Evolutionary conservation across 495 filamentous ascomycete species (phyloP).

Genomic region (Neurospora sp.): DNA sequence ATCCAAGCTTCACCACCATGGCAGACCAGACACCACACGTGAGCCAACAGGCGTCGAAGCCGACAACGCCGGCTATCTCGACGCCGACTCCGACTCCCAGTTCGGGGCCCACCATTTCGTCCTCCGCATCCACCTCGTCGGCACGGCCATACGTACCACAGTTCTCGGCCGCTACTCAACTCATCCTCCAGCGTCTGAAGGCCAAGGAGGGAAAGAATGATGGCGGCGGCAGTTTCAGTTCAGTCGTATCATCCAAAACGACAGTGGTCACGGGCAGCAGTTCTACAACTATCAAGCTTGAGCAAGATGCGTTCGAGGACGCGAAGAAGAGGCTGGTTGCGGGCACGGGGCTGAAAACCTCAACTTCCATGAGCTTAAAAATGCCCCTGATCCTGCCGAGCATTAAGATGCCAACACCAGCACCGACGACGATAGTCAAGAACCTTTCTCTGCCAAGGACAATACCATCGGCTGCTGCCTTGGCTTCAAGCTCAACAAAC

Average conservation of each 20-base stretch:
- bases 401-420: neutral
- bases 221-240: slow-evolving; percentile 15
- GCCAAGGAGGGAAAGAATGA: slow-evolving; percentile 16
- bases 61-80: neutral
- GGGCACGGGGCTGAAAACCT: slow-evolving; percentile 36
- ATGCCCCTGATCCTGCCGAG: slow-evolving; percentile 10
- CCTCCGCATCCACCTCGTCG: slow-evolving; percentile 9
- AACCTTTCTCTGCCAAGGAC: neutral
- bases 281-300: slow-evolving; percentile 10
- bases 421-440: neutral
- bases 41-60: neutral
- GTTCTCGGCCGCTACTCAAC: slow-evolving; percentile 44
- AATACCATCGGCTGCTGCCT: neutral
- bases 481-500: neutral
- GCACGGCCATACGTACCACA: slow-evolving; percentile 37
- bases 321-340: slow-evolving; percentile 34
- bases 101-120: neutral
- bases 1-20: neutral
- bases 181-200: slow-evolving; percentile 47
- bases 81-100: neutral
- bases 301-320: slow-evolving; percentile 30
- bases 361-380: slow-evolving; percentile 36
- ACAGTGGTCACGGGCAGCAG: slow-evolving; percentile 19
- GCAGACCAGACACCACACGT: neutral
- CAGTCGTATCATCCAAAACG: slow-evolving; percentile 24